Conservation (phyloP, 2,329 filamentous ascomycete species). For the Macrophomina tecta region DNA sequence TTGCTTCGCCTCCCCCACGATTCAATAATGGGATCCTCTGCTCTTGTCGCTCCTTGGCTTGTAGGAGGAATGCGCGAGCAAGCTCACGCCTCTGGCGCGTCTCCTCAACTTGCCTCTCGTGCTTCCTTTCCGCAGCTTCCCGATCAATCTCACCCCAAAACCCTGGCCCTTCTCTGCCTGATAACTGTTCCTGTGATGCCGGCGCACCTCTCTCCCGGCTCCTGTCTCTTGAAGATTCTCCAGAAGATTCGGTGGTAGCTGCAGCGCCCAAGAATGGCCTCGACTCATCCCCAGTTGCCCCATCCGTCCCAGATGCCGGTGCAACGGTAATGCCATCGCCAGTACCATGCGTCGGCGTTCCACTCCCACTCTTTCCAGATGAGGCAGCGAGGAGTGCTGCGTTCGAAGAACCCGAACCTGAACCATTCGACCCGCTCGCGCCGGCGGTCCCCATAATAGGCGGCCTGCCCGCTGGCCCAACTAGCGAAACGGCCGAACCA, state of each 20-base stretch:
- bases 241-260: background rate
- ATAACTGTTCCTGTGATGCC: background rate
- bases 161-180: background rate
- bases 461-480: background rate
- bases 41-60: conserved; percentile 21
- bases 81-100: conserved; percentile 8
- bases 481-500: conserved; percentile 5
- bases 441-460: background rate
- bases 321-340: background rate
- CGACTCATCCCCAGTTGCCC: background rate
- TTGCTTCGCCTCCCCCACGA: background rate
- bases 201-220: conserved; percentile 1
- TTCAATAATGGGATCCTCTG: background rate
- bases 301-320: background rate
- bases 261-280: background rate
- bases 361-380: background rate
- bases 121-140: background rate
- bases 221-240: background rate
- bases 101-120: conserved; percentile 9
- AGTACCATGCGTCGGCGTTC: background rate
- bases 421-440: background rate
- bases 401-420: conserved; percentile 13
- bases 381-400: background rate
- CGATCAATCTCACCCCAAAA: conserved; percentile 12
- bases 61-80: conserved; percentile 8